A percentile compares a stretch with the other conserved stretches of the same genome.
Evolutionary conservation across 331 rosid species (phyloP).

Genomic region (Rosa hybrid): DNA sequence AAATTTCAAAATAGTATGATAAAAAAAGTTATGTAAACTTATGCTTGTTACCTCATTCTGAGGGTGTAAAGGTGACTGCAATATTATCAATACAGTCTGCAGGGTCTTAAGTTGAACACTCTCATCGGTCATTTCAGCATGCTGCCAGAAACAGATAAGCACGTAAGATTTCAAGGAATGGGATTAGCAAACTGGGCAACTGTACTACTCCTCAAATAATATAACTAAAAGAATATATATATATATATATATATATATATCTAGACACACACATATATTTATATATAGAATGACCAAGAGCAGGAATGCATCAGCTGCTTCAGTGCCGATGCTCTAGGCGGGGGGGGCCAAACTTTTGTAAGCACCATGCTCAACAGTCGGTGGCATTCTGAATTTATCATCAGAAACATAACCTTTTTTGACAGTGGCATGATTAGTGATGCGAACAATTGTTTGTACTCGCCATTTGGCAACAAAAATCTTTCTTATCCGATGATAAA

Average conservation of each 20-base stretch:
- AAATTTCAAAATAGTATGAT: background rate
- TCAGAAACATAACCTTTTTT: background rate
- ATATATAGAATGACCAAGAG: background rate
- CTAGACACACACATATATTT: too few species aligned
- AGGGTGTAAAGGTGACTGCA: constrained; percentile 94
- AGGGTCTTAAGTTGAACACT: constrained; percentile 96
- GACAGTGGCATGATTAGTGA: background rate
- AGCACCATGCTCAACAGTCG: background rate
- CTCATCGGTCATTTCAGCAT: constrained; percentile 95
- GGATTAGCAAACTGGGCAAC: background rate
- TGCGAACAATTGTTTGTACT: background rate
- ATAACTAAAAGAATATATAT: too few species aligned
- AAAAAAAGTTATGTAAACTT: background rate
- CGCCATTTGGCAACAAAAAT: background rate
- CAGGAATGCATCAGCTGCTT: background rate
- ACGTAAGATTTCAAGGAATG: constrained; percentile 3
- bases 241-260: too few species aligned
- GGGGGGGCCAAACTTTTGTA: background rate
- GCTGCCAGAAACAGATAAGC: constrained; percentile 52
- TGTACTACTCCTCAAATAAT: background rate
- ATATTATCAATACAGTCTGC: constrained; percentile 83
- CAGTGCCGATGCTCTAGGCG: background rate
- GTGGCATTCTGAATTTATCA: background rate
- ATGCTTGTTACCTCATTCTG: constrained; percentile 66
- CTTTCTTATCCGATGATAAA: background rate